Evolutionary conservation across 345 rosid species (phyloP), one percentile per base, ranked within the genome.

Genomic region (Eucalyptus sp.): DNA sequence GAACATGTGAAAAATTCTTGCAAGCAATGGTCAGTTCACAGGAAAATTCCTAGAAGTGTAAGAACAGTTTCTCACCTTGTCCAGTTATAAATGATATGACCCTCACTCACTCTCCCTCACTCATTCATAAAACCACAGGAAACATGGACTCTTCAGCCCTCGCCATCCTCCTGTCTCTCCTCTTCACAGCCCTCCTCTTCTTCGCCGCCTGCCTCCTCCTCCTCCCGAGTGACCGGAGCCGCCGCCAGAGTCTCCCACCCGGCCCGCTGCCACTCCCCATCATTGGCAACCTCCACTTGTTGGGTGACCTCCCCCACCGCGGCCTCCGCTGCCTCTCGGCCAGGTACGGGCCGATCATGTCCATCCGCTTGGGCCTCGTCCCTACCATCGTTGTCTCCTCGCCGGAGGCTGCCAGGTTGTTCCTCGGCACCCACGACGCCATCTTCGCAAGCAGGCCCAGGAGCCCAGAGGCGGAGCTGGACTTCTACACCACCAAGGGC

Each of bases 321-420:
- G 89, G 71, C 50, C 90, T 92, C 22, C 18, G 54, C 54, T 52
- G 90, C 7, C 91, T 94, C 48, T 88, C 92, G 1, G 90, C 87
- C 29, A 86, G 86, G 90, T 90, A 92, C 27, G 96, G 96, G 15
- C 93, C 92, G 1, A 92, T 94, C 88, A 87, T 96, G 93, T 91
- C 88, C 54, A 86, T 95, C 71, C 92, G 87, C 25, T 90, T 92
- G 4, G 96, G 97, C 13, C 88, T 43, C 17, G 88, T 91, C 5
- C 95, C 94, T 13, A 86, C 93, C 13, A 86, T 93, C 7, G 87
- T 95, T 22, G 90, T 94, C 88, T 91, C 95, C 13, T 93, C 95
- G 2, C 90, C 90, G 31, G 93, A 91, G 60, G 93, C 92, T 1
- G 96, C 95, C 49, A 91, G 87, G n/a, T 90, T 92, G 68, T 92